These are phyloP conservation scores for Suhomyces pyralidae DNA, from an alignment of 805 yeast species.

Conservation along the genomic window DNA sequence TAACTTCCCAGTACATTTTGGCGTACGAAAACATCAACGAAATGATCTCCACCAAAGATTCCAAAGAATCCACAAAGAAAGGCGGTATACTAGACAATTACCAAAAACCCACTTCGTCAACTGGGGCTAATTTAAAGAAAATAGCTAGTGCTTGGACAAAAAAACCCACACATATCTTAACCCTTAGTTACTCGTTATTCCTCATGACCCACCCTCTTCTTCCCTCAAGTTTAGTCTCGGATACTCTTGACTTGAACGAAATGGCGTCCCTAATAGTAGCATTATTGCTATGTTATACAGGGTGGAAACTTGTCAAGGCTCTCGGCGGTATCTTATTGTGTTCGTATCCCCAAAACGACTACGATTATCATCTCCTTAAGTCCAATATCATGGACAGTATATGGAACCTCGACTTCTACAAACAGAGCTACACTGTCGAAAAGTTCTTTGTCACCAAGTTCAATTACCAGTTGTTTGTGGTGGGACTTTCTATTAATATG, in stretches of 20 bases:
- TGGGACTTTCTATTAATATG: conserved; percentile 55
- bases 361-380: conserved; percentile 35
- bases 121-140: conserved; percentile 5
- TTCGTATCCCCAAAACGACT: conserved; percentile 48
- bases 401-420: conserved; percentile 49
- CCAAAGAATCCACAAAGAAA: conserved; percentile 4
- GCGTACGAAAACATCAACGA: conserved; percentile 32
- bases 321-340: conserved; percentile 53
- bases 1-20: conserved; percentile 34
- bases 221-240: conserved; percentile 26
- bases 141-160: conserved; percentile 19
- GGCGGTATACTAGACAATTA: conserved; percentile 3
- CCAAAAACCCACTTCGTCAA: background rate
- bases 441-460: conserved; percentile 57
- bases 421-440: conserved; percentile 45
- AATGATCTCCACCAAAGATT: conserved; percentile 25
- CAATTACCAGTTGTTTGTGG: conserved; percentile 57
- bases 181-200: conserved; percentile 41
- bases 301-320: conserved; percentile 50
- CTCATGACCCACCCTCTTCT: conserved; percentile 41
- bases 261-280: conserved; percentile 47
- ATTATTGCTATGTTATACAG: conserved; percentile 42
- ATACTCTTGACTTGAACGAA: conserved; percentile 41
- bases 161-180: conserved; percentile 47
- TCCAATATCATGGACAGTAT: conserved; percentile 44